These are phyloP conservation scores for Xylaria digitata DNA, from an alignment of 2,329 filamentous ascomycete genomes.

Conservation along the genomic window DNA sequence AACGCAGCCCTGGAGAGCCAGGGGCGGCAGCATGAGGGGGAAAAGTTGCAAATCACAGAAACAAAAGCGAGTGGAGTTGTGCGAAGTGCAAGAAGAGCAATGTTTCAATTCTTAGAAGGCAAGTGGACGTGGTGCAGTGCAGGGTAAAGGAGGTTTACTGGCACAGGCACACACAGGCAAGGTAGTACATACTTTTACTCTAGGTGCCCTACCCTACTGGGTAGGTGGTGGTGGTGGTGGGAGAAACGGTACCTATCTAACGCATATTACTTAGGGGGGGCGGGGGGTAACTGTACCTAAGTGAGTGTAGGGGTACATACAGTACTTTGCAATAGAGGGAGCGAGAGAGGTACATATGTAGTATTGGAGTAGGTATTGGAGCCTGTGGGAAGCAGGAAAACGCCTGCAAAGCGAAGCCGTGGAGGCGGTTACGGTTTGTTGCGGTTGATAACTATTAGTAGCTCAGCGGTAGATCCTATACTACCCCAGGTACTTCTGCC, in stretches of 20 bases:
- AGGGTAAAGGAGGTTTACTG: constrained; percentile 41
- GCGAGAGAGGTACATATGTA: neutral
- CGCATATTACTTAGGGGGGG: neutral
- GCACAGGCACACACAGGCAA: constrained; percentile 21
- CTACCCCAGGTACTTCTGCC: no score
- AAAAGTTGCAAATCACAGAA: constrained; percentile 50
- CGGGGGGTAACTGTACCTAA: no score
- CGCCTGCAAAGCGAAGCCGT: neutral
- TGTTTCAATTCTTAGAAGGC: constrained; percentile 47
- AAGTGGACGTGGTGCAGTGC: constrained; percentile 41
- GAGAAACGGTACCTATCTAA: constrained; percentile 3
- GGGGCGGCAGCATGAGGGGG: constrained; percentile 55
- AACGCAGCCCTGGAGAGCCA: constrained; percentile 60
- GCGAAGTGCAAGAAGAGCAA: constrained; percentile 52
- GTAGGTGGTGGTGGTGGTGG: neutral
- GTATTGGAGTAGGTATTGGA: neutral
- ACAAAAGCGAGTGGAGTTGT: constrained; percentile 59
- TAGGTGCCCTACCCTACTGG: constrained; percentile 30
- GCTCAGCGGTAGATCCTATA: no score
- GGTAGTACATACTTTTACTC: constrained; percentile 12
- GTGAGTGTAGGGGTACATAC: neutral
- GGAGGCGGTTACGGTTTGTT: constrained; percentile 14
- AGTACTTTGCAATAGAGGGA: no score
- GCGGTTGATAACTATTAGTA: constrained; percentile 11
- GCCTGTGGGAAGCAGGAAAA: neutral